Evolutionary conservation across 495 filamentous ascomycete genomes (phyloP).

Genomic region (Trichoderma asperelloides): DNA sequence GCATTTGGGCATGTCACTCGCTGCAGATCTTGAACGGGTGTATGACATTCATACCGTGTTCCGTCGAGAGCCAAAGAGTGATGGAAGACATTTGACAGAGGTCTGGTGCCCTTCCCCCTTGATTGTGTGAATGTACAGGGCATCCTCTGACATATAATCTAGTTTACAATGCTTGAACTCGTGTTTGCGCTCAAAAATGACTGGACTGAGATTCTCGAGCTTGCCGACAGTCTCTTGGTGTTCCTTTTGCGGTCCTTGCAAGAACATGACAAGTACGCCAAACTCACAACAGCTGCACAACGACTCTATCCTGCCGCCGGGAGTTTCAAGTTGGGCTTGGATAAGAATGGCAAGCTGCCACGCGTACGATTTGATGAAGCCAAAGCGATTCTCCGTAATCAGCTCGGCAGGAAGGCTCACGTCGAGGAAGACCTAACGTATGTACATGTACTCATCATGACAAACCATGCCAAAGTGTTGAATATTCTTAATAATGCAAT

Average conservation of each 20-base stretch:
- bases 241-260: neutral
- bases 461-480: neutral
- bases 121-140: neutral
- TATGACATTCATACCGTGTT: neutral
- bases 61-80: neutral
- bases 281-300: neutral
- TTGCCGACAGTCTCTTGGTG: neutral
- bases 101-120: neutral
- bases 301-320: neutral
- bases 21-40: neutral
- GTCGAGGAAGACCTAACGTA: neutral
- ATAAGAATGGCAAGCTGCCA: neutral
- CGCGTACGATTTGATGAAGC: neutral
- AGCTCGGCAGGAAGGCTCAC: neutral
- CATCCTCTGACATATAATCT: neutral
- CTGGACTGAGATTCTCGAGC: neutral
- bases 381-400: neutral
- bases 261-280: neutral
- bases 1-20: neutral
- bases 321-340: neutral
- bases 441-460: neutral
- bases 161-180: constrained; percentile 1
- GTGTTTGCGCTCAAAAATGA: neutral
- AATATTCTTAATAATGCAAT: neutral
- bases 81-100: constrained; percentile 1